A percentile compares a stretch with the other conserved stretches of the same genome.
Conservation (phyloP, 192 early-diverging fungal species). For the Spizellomyces sp. region DNA sequence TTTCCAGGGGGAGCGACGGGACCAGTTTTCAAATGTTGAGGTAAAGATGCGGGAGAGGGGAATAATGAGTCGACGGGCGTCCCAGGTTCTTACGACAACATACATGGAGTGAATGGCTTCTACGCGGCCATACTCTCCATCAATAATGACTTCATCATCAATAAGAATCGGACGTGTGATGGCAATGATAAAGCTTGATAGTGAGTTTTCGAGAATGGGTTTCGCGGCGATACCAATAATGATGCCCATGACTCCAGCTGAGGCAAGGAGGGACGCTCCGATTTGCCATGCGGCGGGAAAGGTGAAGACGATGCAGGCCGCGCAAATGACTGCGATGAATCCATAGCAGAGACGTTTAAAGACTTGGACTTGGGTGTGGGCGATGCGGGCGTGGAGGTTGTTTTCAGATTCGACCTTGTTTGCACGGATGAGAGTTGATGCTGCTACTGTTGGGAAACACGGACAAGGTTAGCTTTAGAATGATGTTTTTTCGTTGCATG, state of each 20-base stretch:
- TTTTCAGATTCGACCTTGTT: conserved; percentile 29
- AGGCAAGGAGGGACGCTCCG: conserved; percentile 31
- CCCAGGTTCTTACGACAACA: conserved; percentile 32
- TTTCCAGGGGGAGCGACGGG: conserved; percentile 35
- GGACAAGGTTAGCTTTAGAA: background rate
- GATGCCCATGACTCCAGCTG: conserved; percentile 33
- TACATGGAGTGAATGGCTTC: conserved; percentile 29
- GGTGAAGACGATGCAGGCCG: conserved; percentile 27
- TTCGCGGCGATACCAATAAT: conserved; percentile 30
- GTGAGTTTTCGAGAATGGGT: conserved; percentile 32
- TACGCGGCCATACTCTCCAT: conserved; percentile 37
- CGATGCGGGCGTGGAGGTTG: conserved; percentile 32
- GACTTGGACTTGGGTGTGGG: conserved; percentile 33
- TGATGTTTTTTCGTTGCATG: background rate
- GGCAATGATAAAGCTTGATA: conserved; percentile 26
- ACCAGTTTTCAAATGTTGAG: conserved; percentile 36
- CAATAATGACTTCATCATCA: conserved; percentile 36
- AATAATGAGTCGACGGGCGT: conserved; percentile 31
- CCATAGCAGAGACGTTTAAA: conserved; percentile 30
- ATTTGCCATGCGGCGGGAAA: conserved; percentile 37
- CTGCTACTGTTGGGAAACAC: conserved; percentile 1
- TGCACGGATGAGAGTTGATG: conserved; percentile 8
- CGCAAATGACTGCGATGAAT: conserved; percentile 19
- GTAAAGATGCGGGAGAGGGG: conserved; percentile 30
- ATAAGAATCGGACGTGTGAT: conserved; percentile 27